Percentiles rank a stretch among this genome's conserved stretches.
These are phyloP conservation scores for Syncephalis plumigaleata DNA, from an alignment of 371 early-diverging fungal species.

Conservation along the genomic window DNA sequence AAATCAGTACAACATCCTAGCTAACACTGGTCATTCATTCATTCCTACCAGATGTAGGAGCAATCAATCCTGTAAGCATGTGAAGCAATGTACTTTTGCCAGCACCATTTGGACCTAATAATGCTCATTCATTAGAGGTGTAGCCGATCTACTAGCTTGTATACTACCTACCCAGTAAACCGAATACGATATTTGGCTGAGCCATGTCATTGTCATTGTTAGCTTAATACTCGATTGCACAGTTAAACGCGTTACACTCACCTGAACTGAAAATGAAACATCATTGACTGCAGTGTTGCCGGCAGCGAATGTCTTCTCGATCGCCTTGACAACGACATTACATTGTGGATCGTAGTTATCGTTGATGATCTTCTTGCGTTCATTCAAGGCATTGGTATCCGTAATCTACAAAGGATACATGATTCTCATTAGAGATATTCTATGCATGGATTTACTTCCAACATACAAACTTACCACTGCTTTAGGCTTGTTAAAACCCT, in stretches of 20 bases:
- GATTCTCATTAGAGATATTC: too few relatives aligned
- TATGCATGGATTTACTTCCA: too few relatives aligned
- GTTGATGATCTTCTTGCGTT: constrained; percentile 24
- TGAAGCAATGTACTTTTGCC: constrained; percentile 50
- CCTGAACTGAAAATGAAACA: constrained; percentile 1
- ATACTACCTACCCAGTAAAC: constrained; percentile 9
- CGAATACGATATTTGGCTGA: constrained; percentile 1
- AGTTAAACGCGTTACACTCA: too few relatives aligned
- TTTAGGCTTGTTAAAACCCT: too few relatives aligned
- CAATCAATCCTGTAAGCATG: constrained; percentile 46
- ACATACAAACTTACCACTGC: too few relatives aligned
- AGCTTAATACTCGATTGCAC: too few relatives aligned
- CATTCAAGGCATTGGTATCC: constrained; percentile 36
- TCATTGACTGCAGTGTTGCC: constrained; percentile 36
- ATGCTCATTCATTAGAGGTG: too few relatives aligned
- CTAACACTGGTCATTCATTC: too few relatives aligned
- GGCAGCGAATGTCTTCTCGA: constrained; percentile 37
- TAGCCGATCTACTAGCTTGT: too few relatives aligned
- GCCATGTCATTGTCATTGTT: too few relatives aligned
- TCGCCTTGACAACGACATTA: constrained; percentile 33
- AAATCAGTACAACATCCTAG: too few relatives aligned
- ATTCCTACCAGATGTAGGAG: constrained; percentile 14
- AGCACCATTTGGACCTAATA: constrained; percentile 33
- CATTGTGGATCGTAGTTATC: constrained; percentile 13
- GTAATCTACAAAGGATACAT: constrained; percentile 10